Conservation (phyloP, 441 rosid genomes). For the Lepidium campestre region DNA sequence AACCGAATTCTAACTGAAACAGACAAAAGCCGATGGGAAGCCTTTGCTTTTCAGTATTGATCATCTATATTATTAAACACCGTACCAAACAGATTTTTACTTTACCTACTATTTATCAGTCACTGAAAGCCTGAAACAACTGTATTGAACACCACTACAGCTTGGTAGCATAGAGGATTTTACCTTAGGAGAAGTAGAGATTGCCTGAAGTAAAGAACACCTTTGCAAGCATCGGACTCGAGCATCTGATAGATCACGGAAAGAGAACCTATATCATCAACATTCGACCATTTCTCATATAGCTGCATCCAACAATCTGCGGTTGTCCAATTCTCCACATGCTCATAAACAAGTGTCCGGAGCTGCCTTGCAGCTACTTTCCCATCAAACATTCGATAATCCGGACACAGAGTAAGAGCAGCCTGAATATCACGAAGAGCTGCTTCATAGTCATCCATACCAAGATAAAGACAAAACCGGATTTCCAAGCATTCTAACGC, state of each 20-base stretch:
- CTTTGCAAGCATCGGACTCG: conserved; percentile 86
- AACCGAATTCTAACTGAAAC: background rate
- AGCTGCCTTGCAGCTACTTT: conserved; percentile 87
- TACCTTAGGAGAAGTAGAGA: conserved; percentile 93
- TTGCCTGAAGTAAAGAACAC: conserved; percentile 90
- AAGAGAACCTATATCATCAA: conserved; percentile 95
- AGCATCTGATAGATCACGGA: conserved; percentile 99
- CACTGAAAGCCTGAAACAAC: background rate
- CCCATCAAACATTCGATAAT: conserved; percentile 89
- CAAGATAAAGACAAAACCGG: conserved; percentile 86
- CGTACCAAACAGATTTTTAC: background rate
- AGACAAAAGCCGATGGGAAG: too few species aligned
- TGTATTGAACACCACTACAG: background rate
- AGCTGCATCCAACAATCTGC: conserved; percentile 99
- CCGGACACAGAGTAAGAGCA: conserved; percentile 80
- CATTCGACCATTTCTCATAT: conserved; percentile 93
- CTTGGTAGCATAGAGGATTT: background rate
- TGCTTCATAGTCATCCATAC: conserved; percentile 73
- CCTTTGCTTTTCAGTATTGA: too few species aligned
- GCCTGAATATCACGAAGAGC: conserved; percentile 95
- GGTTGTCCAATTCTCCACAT: conserved; percentile 83
- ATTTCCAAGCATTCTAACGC: conserved; percentile 93
- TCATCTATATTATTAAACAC: background rate
- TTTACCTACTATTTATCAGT: background rate
- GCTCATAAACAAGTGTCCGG: conserved; percentile 80